Base-by-base conservation (phyloP, 202 grass and related monocot species). In the Zoysia matrella region DNA sequence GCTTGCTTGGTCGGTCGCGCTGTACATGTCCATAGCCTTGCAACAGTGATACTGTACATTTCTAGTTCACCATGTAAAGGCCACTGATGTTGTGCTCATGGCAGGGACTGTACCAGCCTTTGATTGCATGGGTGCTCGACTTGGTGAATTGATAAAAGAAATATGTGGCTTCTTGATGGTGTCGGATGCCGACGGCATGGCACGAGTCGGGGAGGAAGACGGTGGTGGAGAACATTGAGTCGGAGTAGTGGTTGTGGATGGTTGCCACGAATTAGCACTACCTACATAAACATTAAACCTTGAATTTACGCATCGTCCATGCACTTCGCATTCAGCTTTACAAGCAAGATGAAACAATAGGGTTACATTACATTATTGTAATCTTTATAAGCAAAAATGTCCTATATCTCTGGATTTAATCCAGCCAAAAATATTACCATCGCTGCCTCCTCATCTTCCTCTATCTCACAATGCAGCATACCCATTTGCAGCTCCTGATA, bases 271-370 rank as follows among this genome's bases (percentile, higher is more conserved):
- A 3, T 3, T 30, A 11, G n/a, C 2, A 0, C 1, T 9, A 2
- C 8, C n/a, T 70, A 3, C 45, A 69, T 14, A 69, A 22, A 69
- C 0, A 22, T 69, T 69, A 69, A 45, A 1, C 3, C 5, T 18
- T 0, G 15, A 0, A 4, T 45, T 22, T 0, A 5, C 7, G 8
- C 3, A 1, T 4, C 45, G 16, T 8, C 65, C 13, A 40, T 47
- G 43, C 43, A 73, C 52, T 73, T 73, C 52, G 0, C 47, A 30
- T 49, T 71, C 9, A 39, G 4, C 8, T 13, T 71, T 51, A 11
- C 16, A 71, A 52, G 68, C 52, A 73, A 73, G 7, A 56, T 73
- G 12, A 56, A 73, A 73, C 13, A 73, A 56, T 9, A 5, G 7
- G 2, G 12, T 56, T 3, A 56, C 0, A n/a, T 0, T 15, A 56